Conservation (phyloP, 768 basidiomycete species). For the Omphalotus guepiniiformis region DNA sequence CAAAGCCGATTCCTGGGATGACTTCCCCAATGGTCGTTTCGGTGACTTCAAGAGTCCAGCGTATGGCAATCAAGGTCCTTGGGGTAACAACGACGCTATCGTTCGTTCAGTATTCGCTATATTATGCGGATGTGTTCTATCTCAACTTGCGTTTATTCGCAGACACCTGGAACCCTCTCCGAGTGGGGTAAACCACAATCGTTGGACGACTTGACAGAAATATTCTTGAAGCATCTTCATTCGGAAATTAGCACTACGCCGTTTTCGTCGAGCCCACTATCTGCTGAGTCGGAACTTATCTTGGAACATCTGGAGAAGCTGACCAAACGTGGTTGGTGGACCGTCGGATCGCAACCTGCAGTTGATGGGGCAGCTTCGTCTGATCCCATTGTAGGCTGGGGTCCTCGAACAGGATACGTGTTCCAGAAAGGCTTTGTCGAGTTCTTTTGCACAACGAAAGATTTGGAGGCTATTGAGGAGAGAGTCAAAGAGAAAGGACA, state of each 20-base stretch:
- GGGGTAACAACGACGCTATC: constrained; percentile 65
- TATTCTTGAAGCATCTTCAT: constrained; percentile 81
- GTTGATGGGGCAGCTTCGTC: constrained; percentile 75
- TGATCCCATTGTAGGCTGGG: constrained; percentile 87
- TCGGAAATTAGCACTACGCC: constrained; percentile 75
- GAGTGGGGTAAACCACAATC: constrained; percentile 76
- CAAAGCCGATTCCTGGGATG: constrained; percentile 81
- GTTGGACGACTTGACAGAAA: constrained; percentile 62
- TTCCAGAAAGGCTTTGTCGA: constrained; percentile 98
- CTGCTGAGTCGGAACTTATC: constrained; percentile 77
- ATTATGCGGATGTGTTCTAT: no score
- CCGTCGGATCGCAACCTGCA: constrained; percentile 93
- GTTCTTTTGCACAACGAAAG: constrained; percentile 73
- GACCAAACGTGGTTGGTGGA: constrained; percentile 86
- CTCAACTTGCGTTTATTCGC: not conserved
- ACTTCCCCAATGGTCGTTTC: constrained; percentile 98
- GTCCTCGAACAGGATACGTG: constrained; percentile 87
- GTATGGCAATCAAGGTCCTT: constrained; percentile 76
- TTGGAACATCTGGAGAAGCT: constrained; percentile 72
- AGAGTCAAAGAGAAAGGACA: constrained; percentile 49
- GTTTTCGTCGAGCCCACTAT: constrained; percentile 81
- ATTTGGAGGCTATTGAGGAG: constrained; percentile 57
- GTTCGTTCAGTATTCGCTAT: constrained; percentile 29
- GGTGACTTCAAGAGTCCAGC: constrained; percentile 98
- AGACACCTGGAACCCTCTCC: constrained; percentile 60